A percentile compares a stretch with the other conserved stretches of the same genome.
Conservation (phyloP, 495 filamentous ascomycete genomes). For the Barbatosphaeria neglecta region DNA sequence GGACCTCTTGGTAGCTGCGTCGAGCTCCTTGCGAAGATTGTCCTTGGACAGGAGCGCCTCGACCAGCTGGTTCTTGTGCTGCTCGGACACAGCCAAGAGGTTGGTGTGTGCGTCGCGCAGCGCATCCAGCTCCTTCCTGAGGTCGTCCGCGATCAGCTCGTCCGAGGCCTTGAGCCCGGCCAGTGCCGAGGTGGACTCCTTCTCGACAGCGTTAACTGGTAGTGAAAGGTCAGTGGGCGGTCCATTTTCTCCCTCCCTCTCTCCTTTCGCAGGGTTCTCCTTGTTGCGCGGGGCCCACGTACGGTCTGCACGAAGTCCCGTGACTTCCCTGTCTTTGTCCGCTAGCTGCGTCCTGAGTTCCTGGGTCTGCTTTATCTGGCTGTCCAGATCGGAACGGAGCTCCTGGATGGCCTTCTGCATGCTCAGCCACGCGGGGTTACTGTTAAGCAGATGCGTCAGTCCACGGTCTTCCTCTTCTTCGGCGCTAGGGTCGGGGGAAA, state of each 20-base stretch:
- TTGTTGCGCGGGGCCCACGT: conserved; percentile 5
- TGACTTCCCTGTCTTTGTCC: conserved; percentile 34
- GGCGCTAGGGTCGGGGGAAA: conserved; percentile 11
- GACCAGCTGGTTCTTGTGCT: conserved; percentile 39
- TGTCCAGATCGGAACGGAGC: conserved; percentile 17
- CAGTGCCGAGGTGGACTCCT: conserved; percentile 33
- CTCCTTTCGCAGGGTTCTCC: not conserved
- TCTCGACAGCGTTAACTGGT: conserved; percentile 34
- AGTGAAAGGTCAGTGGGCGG: conserved; percentile 7
- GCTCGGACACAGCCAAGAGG: conserved; percentile 32
- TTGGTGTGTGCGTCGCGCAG: conserved; percentile 30
- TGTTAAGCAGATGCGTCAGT: conserved; percentile 28
- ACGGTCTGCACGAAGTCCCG: conserved; percentile 25
- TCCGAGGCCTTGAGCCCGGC: conserved; percentile 42
- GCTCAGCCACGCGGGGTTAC: conserved; percentile 22
- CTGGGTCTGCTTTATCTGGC: conserved; percentile 25
- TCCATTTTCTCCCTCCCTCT: no score
- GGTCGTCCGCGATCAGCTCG: conserved; percentile 37
- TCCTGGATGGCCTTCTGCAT: conserved; percentile 24
- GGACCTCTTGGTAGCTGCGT: conserved; percentile 24
- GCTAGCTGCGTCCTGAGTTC: conserved; percentile 32
- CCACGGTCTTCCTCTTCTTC: conserved; percentile 17
- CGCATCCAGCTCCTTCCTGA: conserved; percentile 37
- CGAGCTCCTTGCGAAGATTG: conserved; percentile 39
- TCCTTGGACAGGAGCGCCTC: conserved; percentile 41